Evolutionary conservation across 495 filamentous ascomycete species (phyloP).

Genomic region (Podospora conica): DNA sequence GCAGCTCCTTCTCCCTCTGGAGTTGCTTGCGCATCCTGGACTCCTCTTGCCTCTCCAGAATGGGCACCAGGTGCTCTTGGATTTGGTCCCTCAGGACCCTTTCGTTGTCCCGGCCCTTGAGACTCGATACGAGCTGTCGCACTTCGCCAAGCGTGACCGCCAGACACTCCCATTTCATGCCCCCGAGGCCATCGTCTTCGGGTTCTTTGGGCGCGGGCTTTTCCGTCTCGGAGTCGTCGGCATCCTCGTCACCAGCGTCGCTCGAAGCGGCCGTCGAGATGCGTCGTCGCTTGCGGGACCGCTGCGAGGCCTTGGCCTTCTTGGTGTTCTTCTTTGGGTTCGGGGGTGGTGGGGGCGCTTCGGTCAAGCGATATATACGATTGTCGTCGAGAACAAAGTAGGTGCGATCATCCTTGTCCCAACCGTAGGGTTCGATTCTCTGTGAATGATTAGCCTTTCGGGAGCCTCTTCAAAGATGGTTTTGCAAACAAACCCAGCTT

Average conservation of each 20-base stretch:
- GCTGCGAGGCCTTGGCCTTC: conserved; percentile 59
- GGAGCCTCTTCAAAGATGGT: background rate
- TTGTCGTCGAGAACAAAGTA: conserved; percentile 95
- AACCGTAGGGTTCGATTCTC: conserved; percentile 90
- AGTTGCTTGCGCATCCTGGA: conserved; percentile 60
- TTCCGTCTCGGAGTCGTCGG: conserved; percentile 31
- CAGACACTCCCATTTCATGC: conserved; percentile 85
- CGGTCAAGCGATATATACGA: conserved; percentile 78
- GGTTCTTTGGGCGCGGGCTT: conserved; percentile 31
- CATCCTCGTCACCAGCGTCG: conserved; percentile 35
- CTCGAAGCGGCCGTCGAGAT: conserved; percentile 49
- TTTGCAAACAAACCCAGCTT: conserved; percentile 62
- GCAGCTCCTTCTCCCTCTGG: conserved; percentile 70
- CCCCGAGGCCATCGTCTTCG: conserved; percentile 57
- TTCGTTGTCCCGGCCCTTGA: conserved; percentile 74
- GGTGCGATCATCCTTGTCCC: conserved; percentile 73
- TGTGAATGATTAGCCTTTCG: conserved; percentile 33
- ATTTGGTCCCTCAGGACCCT: conserved; percentile 65
- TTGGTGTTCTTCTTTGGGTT: conserved; percentile 75
- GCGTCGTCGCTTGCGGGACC: conserved; percentile 69
- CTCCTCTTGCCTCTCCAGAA: conserved; percentile 78
- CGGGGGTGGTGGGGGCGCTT: conserved; percentile 50
- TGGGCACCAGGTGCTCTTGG: conserved; percentile 67
- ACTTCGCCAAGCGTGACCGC: conserved; percentile 76
- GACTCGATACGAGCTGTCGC: conserved; percentile 59